phyloP scores from a whole-genome alignment of 208 protist genomes.

The Naegleria fowleri region DNA sequence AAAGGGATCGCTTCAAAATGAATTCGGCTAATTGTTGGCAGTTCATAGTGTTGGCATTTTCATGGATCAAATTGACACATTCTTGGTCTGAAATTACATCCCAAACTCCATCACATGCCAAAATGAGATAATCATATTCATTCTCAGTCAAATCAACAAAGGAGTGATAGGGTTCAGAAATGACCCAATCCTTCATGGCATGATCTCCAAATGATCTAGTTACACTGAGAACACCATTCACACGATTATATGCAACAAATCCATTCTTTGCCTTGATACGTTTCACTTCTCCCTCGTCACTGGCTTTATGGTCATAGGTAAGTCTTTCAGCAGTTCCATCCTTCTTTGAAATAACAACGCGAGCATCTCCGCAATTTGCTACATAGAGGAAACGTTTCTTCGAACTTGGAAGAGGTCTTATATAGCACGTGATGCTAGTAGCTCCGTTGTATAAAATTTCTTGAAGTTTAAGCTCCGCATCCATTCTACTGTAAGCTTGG shows the following conservation, averaged over 20 bases:
- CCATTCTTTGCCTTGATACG: not conserved
- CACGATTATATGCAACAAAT: constrained; percentile 8
- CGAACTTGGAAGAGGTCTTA: not conserved
- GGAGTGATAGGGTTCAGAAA: not conserved
- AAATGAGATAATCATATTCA: not conserved
- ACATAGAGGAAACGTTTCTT: constrained; percentile 32
- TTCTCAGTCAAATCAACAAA: not conserved
- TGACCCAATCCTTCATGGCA: constrained; percentile 28
- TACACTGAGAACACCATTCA: constrained; percentile 19
- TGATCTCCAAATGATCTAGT: constrained; percentile 30
- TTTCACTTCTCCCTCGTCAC: not conserved
- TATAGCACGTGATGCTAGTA: not conserved
- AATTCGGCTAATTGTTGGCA: not conserved
- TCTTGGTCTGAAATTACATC: constrained; percentile 30
- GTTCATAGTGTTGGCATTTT: not conserved
- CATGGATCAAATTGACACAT: not conserved
- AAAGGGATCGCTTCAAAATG: not conserved
- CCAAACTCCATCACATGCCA: constrained; percentile 32
- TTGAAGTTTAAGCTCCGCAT: not conserved
- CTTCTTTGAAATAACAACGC: constrained; percentile 45
- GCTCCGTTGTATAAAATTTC: constrained; percentile 1
- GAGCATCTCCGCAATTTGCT: constrained; percentile 49
- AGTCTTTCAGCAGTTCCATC: constrained; percentile 40
- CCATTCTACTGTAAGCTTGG: not conserved
- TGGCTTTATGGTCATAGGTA: constrained; percentile 32